Evolutionary conservation across 305 asterid genomes (phyloP).

Genomic region (Stenogyne calaminthoides): DNA sequence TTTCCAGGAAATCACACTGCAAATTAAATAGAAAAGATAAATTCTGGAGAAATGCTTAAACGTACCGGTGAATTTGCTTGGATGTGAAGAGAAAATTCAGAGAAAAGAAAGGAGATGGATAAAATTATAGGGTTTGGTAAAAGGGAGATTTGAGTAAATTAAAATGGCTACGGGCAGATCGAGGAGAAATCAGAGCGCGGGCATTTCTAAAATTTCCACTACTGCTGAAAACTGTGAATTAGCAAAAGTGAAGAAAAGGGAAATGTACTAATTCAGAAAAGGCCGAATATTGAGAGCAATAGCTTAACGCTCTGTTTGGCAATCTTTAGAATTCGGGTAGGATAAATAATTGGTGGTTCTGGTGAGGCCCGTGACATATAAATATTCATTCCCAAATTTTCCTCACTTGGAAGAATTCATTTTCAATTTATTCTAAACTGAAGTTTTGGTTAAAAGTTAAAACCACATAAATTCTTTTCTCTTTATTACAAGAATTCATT

Average conservation of each 20-base stretch:
- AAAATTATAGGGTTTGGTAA: conserved; percentile 33
- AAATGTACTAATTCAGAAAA: background rate
- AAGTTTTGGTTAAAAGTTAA: no score
- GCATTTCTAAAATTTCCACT: conserved; percentile 37
- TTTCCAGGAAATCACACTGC: conserved; percentile 24
- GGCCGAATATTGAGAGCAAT: background rate
- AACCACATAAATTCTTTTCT: no score
- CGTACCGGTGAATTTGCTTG: conserved; percentile 49
- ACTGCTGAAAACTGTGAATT: conserved; percentile 17
- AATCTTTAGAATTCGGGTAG: background rate
- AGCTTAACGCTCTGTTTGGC: conserved; percentile 35
- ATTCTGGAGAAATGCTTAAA: conserved; percentile 16
- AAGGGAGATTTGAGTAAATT: conserved; percentile 1
- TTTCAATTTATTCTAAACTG: background rate
- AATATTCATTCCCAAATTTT: no score
- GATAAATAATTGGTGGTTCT: background rate
- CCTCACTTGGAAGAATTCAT: background rate
- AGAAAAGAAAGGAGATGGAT: conserved; percentile 22
- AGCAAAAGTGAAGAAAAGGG: background rate
- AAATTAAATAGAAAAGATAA: background rate
- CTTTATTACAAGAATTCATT: background rate
- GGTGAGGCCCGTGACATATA: no score
- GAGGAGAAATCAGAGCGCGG: conserved; percentile 51
- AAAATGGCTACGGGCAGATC: conserved; percentile 43
- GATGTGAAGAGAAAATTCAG: background rate